A percentile compares a stretch with the other conserved stretches of the same genome.
These are phyloP conservation scores for Durotheca rogersii DNA, from an alignment of 495 filamentous ascomycete genomes.

Conservation along the genomic window DNA sequence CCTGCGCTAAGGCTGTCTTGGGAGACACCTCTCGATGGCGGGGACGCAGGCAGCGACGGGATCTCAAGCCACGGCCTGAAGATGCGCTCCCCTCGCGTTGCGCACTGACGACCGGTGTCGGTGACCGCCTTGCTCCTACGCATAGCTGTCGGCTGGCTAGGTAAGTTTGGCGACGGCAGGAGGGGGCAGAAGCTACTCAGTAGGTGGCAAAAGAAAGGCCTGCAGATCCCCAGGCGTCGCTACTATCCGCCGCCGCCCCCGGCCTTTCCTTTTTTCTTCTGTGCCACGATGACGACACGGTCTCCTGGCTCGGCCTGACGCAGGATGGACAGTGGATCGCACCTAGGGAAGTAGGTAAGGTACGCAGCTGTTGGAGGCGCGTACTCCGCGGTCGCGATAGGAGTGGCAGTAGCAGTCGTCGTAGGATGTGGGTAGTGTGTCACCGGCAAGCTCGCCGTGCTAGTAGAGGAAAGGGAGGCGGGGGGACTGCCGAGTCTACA, in stretches of 20 bases:
- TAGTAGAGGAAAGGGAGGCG: slow-evolving; percentile 7
- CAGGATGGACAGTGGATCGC: slow-evolving; percentile 14
- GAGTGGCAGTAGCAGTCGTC: slow-evolving; percentile 26
- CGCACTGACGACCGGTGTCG: neutral
- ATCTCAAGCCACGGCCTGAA: slow-evolving; percentile 23
- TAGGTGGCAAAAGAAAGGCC: slow-evolving; percentile 4
- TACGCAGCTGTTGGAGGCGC: slow-evolving; percentile 9
- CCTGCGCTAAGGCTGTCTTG: no score
- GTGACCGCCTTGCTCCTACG: neutral
- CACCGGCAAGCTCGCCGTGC: slow-evolving; percentile 31
- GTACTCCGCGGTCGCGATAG: slow-evolving; percentile 17
- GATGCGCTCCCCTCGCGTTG: neutral
- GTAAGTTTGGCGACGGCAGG: no score
- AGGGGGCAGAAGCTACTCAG: neutral
- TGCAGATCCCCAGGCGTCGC: slow-evolving; percentile 8
- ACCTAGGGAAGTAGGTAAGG: slow-evolving; percentile 12
- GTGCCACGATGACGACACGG: slow-evolving; percentile 11
- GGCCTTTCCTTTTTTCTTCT: slow-evolving; percentile 15
- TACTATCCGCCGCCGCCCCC: slow-evolving; percentile 9
- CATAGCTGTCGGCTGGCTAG: no score
- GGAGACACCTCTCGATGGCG: slow-evolving; percentile 2
- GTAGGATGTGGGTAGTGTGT: slow-evolving; percentile 22
- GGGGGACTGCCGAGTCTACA: slow-evolving; percentile 3
- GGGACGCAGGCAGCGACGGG: slow-evolving; percentile 8
- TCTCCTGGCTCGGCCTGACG: no score